Evolutionary conservation across 169 alveolate genomes (phyloP).

Genomic region (Cryptosporidium meleagridis): DNA sequence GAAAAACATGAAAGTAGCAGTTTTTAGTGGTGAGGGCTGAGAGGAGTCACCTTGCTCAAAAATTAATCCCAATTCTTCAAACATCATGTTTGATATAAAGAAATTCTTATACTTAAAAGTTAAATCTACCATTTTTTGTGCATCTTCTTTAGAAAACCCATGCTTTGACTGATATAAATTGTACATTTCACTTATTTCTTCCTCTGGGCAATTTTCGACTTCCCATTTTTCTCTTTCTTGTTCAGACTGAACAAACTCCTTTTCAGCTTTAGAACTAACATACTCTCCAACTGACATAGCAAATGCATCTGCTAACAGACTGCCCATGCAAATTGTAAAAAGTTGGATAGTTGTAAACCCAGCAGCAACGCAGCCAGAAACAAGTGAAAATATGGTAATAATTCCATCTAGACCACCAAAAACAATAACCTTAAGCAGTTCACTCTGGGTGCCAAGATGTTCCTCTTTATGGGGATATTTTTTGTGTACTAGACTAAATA

Average conservation of each 20-base stretch:
- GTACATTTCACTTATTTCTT: slow-evolving; percentile 88
- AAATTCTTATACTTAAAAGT: slow-evolving; percentile 87
- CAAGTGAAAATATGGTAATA: slow-evolving; percentile 89
- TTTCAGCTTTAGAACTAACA: slow-evolving; percentile 86
- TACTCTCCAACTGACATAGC: slow-evolving; percentile 92
- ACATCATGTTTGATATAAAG: slow-evolving; percentile 92
- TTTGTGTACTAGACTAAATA: slow-evolving; percentile 73
- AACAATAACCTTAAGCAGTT: slow-evolving; percentile 85
- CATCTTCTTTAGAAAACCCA: slow-evolving; percentile 87
- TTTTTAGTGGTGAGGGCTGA: slow-evolving; percentile 53
- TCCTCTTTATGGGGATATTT: slow-evolving; percentile 1
- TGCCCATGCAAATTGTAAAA: slow-evolving; percentile 88
- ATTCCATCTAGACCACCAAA: slow-evolving; percentile 93
- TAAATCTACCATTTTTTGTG: slow-evolving; percentile 86
- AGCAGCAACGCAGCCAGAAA: slow-evolving; percentile 92
- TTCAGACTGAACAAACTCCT: slow-evolving; percentile 84
- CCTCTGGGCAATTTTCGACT: slow-evolving; percentile 89
- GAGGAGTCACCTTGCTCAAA: slow-evolving; percentile 83
- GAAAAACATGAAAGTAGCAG: slow-evolving; percentile 87
- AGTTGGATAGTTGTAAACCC: slow-evolving; percentile 87
- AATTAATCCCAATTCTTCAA: slow-evolving; percentile 89
- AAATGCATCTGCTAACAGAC: slow-evolving; percentile 90
- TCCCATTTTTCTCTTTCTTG: slow-evolving; percentile 88
- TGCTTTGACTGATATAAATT: slow-evolving; percentile 87
- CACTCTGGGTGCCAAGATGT: slow-evolving; percentile 75